Evolutionary conservation across 108 stramenopile genomes (phyloP).

Genomic region (Pelagomonas calceolata): DNA sequence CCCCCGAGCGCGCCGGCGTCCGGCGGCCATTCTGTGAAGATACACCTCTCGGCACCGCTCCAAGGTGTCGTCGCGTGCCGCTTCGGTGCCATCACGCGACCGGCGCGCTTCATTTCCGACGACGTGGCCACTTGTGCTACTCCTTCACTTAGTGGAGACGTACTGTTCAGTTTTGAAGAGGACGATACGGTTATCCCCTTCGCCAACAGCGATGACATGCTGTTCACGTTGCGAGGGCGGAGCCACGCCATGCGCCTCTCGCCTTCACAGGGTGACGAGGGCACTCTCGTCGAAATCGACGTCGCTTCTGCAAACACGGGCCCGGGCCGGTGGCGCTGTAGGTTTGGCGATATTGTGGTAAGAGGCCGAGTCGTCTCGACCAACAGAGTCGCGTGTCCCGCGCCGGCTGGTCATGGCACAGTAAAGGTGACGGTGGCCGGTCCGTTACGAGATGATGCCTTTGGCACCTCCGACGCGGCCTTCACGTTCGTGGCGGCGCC

Average conservation of each 20-base stretch:
- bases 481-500: not conserved
- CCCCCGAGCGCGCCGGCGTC: too few relatives aligned
- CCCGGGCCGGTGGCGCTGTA: not conserved
- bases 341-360: not conserved
- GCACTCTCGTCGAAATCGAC: slow-evolving; percentile 2
- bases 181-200: not conserved
- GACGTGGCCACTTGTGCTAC: too few relatives aligned
- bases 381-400: slow-evolving; percentile 1
- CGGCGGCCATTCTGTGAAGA: too few relatives aligned
- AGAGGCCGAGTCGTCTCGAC: not conserved
- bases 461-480: not conserved
- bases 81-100: too few relatives aligned
- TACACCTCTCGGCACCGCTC: too few relatives aligned
- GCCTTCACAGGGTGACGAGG: not conserved
- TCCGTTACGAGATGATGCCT: not conserved
- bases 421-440: slow-evolving; percentile 4
- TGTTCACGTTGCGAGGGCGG: not conserved
- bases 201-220: too few relatives aligned
- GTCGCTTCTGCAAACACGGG: not conserved
- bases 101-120: too few relatives aligned
- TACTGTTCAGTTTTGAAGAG: not conserved
- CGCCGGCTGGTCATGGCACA: not conserved
- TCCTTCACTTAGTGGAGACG: not conserved
- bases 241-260: not conserved
- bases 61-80: too few relatives aligned